phyloP scores from a whole-genome alignment of 805 yeast genomes.

The Zygoascus ofunaensis region DNA sequence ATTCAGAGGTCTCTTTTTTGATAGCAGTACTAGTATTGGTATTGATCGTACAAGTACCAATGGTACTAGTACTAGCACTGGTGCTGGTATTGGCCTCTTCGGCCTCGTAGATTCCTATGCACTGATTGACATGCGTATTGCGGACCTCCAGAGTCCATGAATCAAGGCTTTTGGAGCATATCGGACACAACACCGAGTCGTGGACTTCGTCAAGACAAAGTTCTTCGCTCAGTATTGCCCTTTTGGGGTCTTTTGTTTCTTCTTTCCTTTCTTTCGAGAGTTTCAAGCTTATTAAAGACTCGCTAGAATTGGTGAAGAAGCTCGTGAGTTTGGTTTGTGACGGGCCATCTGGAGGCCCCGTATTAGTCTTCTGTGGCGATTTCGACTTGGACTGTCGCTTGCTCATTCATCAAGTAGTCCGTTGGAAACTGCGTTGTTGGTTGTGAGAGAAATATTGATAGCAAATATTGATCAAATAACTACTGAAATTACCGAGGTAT shows the following conservation, averaged over 20 bases:
- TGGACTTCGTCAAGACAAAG: no score
- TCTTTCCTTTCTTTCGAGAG: neutral
- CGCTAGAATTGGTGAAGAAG: neutral
- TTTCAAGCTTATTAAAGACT: neutral
- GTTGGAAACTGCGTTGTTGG: no score
- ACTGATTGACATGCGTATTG: constrained; percentile 25
- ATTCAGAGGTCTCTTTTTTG: no score
- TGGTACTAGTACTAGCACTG: no score
- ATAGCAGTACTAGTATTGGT: no score
- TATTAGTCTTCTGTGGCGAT: neutral
- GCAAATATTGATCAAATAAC: no score
- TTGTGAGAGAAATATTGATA: no score
- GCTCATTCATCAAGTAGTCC: no score
- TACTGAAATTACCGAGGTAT: no score
- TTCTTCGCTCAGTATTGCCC: no score
- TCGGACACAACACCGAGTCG: constrained; percentile 12
- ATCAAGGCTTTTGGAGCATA: constrained; percentile 14
- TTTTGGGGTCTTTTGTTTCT: no score
- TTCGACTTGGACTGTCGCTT: neutral
- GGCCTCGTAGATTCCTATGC: constrained; percentile 11
- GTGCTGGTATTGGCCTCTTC: neutral
- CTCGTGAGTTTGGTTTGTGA: constrained; percentile 1
- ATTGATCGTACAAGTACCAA: no score
- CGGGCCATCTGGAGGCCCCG: neutral
- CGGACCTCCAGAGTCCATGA: constrained; percentile 15